These are phyloP conservation scores for Penicillium ochrochloron DNA, from an alignment of 495 filamentous ascomycete genomes.

Conservation along the genomic window DNA sequence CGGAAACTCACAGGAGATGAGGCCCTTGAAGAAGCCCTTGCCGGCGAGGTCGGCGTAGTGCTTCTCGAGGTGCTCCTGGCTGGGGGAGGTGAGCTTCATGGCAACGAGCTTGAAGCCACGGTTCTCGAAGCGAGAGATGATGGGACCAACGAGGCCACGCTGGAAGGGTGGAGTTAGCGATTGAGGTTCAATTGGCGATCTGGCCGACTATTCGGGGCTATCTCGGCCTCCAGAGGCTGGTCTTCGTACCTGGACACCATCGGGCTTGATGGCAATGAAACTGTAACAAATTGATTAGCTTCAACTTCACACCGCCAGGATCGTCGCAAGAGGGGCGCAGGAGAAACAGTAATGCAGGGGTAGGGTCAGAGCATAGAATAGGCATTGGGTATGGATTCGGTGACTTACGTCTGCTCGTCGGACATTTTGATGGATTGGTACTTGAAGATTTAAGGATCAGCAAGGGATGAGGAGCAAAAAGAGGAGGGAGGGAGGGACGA, in stretches of 20 bases:
- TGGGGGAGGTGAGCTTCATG: slow-evolving; percentile 89
- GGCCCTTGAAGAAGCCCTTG: slow-evolving; percentile 96
- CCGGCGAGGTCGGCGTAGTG: slow-evolving; percentile 91
- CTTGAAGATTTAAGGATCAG: slow-evolving; percentile 34
- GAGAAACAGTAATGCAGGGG: slow-evolving; percentile 27
- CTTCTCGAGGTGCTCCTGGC: slow-evolving; percentile 93
- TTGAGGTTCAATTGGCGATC: slow-evolving; percentile 22
- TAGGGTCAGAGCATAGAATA: slow-evolving; percentile 27
- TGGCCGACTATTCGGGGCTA: slow-evolving; percentile 4
- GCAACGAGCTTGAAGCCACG: slow-evolving; percentile 97
- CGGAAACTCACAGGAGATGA: slow-evolving; percentile 73
- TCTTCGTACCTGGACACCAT: slow-evolving; percentile 90
- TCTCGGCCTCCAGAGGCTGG: slow-evolving; percentile 9
- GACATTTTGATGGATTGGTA: slow-evolving; percentile 69
- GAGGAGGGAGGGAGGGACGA: slow-evolving; percentile 38
- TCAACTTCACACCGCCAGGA: slow-evolving; percentile 34
- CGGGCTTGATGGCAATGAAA: slow-evolving; percentile 99
- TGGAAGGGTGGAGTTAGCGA: slow-evolving; percentile 44
- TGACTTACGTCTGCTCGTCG: slow-evolving; percentile 89
- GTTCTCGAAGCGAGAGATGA: slow-evolving; percentile 96
- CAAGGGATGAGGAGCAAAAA: slow-evolving; percentile 36
- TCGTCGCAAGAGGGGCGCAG: slow-evolving; percentile 26
- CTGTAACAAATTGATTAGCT: slow-evolving; percentile 61
- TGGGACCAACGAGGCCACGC: slow-evolving; percentile 96
- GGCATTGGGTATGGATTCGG: slow-evolving; percentile 7